Conservation (phyloP, 2,329 filamentous ascomycete species). For the Epichloe sp. region DNA sequence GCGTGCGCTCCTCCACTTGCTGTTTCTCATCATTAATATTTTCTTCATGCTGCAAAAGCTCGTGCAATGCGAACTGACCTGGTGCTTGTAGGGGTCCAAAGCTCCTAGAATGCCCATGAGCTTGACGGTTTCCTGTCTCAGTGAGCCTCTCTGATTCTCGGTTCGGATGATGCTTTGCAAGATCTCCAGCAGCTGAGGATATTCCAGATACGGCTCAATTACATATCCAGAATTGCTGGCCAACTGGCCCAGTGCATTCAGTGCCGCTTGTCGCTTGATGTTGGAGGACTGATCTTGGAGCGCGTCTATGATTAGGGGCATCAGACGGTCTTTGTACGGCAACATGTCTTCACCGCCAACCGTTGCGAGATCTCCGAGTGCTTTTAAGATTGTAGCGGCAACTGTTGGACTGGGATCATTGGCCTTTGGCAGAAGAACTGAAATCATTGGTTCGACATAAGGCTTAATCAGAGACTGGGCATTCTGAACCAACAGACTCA, state of each 20-base stretch:
- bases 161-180: conserved; percentile 89
- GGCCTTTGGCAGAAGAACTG: conserved; percentile 85
- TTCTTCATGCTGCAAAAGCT: background rate
- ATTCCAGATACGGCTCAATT: conserved; percentile 88
- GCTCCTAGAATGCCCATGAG: conserved; percentile 91
- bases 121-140: conserved; percentile 91
- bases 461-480: conserved; percentile 88
- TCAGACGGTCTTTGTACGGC: conserved; percentile 78
- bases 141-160: conserved; percentile 67
- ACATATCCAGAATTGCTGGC: conserved; percentile 97
- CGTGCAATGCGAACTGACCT: conserved; percentile 29
- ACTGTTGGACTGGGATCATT: conserved; percentile 76
- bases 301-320: conserved; percentile 89
- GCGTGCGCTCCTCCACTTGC: conserved; percentile 80
- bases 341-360: conserved; percentile 93
- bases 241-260: conserved; percentile 81
- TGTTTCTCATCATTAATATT: conserved; percentile 6
- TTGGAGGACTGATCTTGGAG: conserved; percentile 89
- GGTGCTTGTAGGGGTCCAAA: conserved; percentile 90
- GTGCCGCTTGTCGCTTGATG: conserved; percentile 77
- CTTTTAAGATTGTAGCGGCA: conserved; percentile 86
- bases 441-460: conserved; percentile 93
- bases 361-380: conserved; percentile 84
- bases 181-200: conserved; percentile 84
- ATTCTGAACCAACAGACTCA: conserved; percentile 85